These are phyloP conservation scores for Plasmodium vinckei DNA, from an alignment of 169 alveolate species.

Conservation along the genomic window DNA sequence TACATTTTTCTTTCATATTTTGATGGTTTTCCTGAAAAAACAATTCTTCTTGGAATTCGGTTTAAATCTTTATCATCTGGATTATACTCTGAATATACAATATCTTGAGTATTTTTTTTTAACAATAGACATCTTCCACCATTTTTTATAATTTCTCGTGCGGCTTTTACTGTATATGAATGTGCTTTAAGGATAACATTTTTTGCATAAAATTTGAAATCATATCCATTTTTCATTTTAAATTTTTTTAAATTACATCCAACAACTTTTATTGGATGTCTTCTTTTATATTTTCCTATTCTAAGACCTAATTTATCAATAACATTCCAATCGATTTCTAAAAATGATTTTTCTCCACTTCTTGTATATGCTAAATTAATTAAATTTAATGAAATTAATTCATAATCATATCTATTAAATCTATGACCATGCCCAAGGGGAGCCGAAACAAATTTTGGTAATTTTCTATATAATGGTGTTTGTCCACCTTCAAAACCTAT, in stretches of 20 bases:
- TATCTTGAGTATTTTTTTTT: conserved; percentile 83
- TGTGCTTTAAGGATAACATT: conserved; percentile 82
- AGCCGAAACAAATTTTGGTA: conserved; percentile 85
- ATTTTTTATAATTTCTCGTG: conserved; percentile 80
- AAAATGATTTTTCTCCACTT: conserved; percentile 78
- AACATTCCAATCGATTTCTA: conserved; percentile 84
- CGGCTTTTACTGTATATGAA: conserved; percentile 83
- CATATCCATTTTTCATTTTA: conserved; percentile 79
- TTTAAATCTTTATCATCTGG: conserved; percentile 79
- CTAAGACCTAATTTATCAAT: conserved; percentile 82
- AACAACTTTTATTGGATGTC: conserved; percentile 83
- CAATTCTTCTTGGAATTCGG: conserved; percentile 81
- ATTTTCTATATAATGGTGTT: conserved; percentile 84
- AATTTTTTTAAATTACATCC: conserved; percentile 79
- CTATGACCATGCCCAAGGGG: conserved; percentile 86
- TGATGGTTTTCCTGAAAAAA: conserved; percentile 85
- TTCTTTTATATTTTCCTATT: conserved; percentile 82
- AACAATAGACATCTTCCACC: conserved; percentile 85
- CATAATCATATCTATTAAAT: conserved; percentile 77
- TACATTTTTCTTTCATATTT: conserved; percentile 76
- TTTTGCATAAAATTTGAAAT: conserved; percentile 64
- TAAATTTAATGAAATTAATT: conserved; percentile 81
- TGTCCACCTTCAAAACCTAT: conserved; percentile 87
- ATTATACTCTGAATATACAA: conserved; percentile 83
- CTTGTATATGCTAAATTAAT: conserved; percentile 76